Percentiles rank a stretch among this genome's conserved stretches.
These are phyloP conservation scores for Stentor coeruleus DNA, from an alignment of 73 alveolate species.

Conservation along the genomic window DNA sequence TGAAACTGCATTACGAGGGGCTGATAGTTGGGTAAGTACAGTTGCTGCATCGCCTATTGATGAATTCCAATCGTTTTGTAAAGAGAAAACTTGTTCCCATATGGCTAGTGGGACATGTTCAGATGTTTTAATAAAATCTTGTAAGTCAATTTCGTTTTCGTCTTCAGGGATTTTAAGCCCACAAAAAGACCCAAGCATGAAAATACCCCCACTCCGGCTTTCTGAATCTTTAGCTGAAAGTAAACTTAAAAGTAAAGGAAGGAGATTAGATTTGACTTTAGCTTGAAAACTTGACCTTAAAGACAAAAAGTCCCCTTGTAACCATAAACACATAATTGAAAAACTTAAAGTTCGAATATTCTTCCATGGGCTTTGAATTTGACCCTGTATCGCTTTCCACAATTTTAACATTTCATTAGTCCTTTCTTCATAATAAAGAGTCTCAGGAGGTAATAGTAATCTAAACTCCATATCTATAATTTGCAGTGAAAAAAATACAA, in stretches of 20 bases:
- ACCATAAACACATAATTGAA: slow-evolving; percentile 40
- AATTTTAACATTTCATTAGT: slow-evolving; percentile 34
- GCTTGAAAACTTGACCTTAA: slow-evolving; percentile 30
- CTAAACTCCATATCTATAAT: slow-evolving; percentile 43
- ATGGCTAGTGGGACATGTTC: slow-evolving; percentile 36
- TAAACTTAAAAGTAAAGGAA: slow-evolving; percentile 36
- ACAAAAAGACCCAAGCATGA: slow-evolving; percentile 63
- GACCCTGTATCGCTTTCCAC: slow-evolving; percentile 40
- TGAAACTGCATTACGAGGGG: slow-evolving; percentile 43
- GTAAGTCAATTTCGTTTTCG: not conserved
- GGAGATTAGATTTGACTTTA: slow-evolving; percentile 30
- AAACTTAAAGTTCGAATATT: slow-evolving; percentile 39
- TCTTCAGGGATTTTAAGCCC: slow-evolving; percentile 45
- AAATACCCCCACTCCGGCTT: slow-evolving; percentile 55
- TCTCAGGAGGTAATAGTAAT: slow-evolving; percentile 44
- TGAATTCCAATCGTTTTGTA: slow-evolving; percentile 61
- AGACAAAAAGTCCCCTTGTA: slow-evolving; percentile 28
- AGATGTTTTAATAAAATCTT: slow-evolving; percentile 34
- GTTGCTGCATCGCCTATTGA: slow-evolving; percentile 56
- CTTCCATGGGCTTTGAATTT: slow-evolving; percentile 47
- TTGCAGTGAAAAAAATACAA: slow-evolving; percentile 38
- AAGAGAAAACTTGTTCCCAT: slow-evolving; percentile 57
- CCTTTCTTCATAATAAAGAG: slow-evolving; percentile 38
- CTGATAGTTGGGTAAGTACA: slow-evolving; percentile 52
- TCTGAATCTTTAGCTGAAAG: slow-evolving; percentile 50